phyloP scores from a whole-genome alignment of 345 rosid species.

The Syzygium aqueum region DNA sequence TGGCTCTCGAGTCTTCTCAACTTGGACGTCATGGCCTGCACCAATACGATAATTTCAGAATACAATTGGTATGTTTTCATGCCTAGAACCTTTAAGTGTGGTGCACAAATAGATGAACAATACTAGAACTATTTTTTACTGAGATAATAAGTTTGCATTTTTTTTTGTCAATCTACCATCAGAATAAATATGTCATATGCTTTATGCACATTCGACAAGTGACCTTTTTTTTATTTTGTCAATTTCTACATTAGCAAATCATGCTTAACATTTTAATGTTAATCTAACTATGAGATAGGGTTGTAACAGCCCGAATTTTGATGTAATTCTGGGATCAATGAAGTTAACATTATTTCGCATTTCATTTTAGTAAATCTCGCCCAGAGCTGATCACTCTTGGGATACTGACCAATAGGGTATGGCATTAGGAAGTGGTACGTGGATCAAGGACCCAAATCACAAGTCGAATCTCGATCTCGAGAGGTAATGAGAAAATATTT shows the following conservation, averaged over 20 bases:
- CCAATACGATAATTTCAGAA: slow-evolving; percentile 64
- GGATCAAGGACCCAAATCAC: no score
- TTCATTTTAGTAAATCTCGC: no score
- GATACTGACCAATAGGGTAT: no score
- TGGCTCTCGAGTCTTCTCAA: slow-evolving; percentile 50
- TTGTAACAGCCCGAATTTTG: no score
- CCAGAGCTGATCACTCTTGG: no score
- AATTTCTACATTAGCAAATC: background rate
- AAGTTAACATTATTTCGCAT: no score
- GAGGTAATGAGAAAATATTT: no score
- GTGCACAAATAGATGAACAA: background rate
- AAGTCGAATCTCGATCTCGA: no score
- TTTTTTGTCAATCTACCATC: background rate
- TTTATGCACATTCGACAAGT: background rate
- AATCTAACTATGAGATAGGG: slow-evolving; percentile 29
- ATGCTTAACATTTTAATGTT: background rate
- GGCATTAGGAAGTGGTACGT: no score
- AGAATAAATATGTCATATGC: background rate
- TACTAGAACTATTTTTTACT: background rate
- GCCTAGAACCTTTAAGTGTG: fast-evolving
- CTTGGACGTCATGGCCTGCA: slow-evolving; percentile 55
- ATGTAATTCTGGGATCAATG: no score
- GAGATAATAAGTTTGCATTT: fast-evolving
- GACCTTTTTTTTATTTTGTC: background rate
- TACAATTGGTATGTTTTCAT: slow-evolving; percentile 62